Evolutionary conservation across 768 basidiomycete genomes (phyloP), one percentile per base, ranked within the genome.

Genomic region (Lentinula lateritia): DNA sequence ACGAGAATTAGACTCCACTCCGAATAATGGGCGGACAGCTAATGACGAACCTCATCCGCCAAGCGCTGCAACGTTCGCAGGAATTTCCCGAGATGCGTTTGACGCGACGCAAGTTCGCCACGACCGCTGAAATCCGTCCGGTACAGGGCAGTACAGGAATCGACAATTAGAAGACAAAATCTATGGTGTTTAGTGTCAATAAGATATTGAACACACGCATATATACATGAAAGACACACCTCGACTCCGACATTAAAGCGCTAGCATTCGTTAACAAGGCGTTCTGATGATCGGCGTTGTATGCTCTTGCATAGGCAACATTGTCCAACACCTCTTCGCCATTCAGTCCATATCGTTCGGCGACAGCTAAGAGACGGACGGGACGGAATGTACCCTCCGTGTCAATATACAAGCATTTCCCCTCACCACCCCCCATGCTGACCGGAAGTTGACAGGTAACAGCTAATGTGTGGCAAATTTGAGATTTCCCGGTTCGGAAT

Each of bases 371-470:
- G 50, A 98, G 80, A 58, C 97, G 90, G 45, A 92, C 92, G 20
- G 97, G 97, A 67, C 97, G 94, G 80, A 99, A 99, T 8, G 97
- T 99, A 32, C 96, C 96, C 70, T 99, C 97, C 0, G 97, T 98
- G 73, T 99, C 97, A 75, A 99, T 98, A 74, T 97, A 99, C 50
- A 99, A 78, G 70, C 96, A 98, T 76, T 99, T 99, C 42, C 97
- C 97, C 75, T 99, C 97, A 12, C 97, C 97, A 15, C 97, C 97
- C 18, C 97, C 96, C 95, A 98, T 98, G 68, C 85, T 89, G 46
- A 95, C 90, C 1, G 97, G 97, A 13, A 98, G 83, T 76, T 98
- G 96, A 70, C 97, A 99, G 5, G 97, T 98, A 10, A 98, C 97
- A 3, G 97, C 95, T 50, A 99, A 86, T 0, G 96, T 98, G 71